Base-by-base conservation (phyloP, 1,139 yeast genomes). In the Taiozyma sp. region DNA sequence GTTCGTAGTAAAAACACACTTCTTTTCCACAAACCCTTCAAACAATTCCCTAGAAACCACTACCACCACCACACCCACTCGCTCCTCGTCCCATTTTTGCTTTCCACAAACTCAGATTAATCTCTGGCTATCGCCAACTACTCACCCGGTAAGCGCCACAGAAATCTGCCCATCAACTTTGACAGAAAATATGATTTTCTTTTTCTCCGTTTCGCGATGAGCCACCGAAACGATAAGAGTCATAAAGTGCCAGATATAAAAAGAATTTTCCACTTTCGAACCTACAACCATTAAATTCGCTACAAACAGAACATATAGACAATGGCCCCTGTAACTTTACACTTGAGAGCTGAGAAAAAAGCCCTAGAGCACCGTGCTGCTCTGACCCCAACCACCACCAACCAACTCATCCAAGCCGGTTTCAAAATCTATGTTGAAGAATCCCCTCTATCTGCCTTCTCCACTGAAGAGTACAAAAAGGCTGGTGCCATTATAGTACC, bases 281-380 rank as follows among this genome's bases (percentile, higher is more conserved):
- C 12, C 34, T 30, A 12, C n/a, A n/a, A 36, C 39, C 9, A 24
- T n/a, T n/a, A 16, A 36, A 36, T 10, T n/a, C n/a, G n/a, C n/a
- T 2, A 9, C 12, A 38, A 3, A 16, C 9, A 16, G 14, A 38
- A 38, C 7, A 19, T 16, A n/a, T 32, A 8, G 28, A 43, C 13
- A 47, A 57, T 54, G 58, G 44, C 57, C 30, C 63, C 68, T 48
- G 87, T 84, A 48, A 81, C 78, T 49, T 79, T 84, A 61, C 95
- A 87, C 62, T 78, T 93, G 56, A 87, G 99, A 76, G 97, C 97
- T 43, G 99, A 93, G 71, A 88, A 96, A 65, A 93, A 93, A 81
- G 96, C 97, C 41, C 76, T 91, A 65, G 99, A 93, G 75, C 96
- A 96, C 59, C 87, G 99, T 75, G 96, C 98, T 41, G 97, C 97